A percentile compares a stretch with the other conserved stretches of the same genome.
Conservation (phyloP, 1,284 basidiomycete genomes). For the Rhodotorula sp. region DNA sequence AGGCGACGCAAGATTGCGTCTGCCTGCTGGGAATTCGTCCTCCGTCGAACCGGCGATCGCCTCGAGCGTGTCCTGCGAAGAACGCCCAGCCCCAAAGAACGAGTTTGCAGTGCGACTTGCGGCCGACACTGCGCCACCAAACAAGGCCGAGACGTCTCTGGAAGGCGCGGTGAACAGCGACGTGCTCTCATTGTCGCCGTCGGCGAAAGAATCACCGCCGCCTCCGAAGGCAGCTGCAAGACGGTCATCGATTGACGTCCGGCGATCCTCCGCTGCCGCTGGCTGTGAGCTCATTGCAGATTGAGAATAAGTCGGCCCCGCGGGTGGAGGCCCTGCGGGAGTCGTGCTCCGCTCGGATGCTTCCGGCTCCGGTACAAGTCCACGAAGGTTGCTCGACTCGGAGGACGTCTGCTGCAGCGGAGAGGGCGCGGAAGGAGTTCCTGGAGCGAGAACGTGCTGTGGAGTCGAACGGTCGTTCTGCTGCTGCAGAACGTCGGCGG, state of each 20-base stretch:
- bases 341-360: no score
- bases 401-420: no score
- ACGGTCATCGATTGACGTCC: constrained; percentile 7
- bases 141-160: neutral
- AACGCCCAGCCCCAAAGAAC: neutral
- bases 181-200: neutral
- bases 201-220: neutral
- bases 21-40: neutral
- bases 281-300: no score
- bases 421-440: no score
- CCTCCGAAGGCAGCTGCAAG: constrained; percentile 6
- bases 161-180: neutral
- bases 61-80: neutral
- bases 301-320: no score
- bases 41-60: neutral
- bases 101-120: neutral
- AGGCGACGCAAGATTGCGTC: neutral
- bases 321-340: no score
- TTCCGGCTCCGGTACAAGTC: no score
- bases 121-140: neutral
- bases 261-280: neutral
- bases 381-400: no score
- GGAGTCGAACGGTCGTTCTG: no score
- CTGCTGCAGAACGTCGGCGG: no score
- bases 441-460: no score